Percentiles rank a stretch among this genome's conserved stretches.
Evolutionary conservation across 2,329 filamentous ascomycete species (phyloP).

Genomic region (Aspergillus novoparasiticus): DNA sequence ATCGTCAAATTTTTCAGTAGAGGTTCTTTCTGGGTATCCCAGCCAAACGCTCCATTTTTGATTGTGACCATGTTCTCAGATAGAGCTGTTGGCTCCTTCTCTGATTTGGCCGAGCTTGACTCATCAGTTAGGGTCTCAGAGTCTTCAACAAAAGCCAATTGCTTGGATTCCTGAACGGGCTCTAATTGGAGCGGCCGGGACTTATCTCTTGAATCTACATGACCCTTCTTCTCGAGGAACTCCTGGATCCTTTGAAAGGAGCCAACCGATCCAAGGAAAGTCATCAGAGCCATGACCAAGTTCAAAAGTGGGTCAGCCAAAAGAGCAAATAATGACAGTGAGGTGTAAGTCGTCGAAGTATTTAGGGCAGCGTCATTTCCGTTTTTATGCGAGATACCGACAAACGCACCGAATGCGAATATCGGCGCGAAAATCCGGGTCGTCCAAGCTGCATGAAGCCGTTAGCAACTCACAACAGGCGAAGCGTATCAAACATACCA

Average conservation of each 20-base stretch:
- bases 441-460: conserved; percentile 33
- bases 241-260: conserved; percentile 52
- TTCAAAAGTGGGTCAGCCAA: conserved; percentile 49
- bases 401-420: conserved; percentile 49
- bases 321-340: conserved; percentile 51
- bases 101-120: conserved; percentile 26
- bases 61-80: conserved; percentile 40
- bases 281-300: conserved; percentile 49
- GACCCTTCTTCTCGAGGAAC: conserved; percentile 42
- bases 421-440: conserved; percentile 49
- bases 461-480: neutral
- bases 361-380: conserved; percentile 37
- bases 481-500: conserved; percentile 22
- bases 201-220: conserved; percentile 29
- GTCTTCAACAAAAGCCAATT: conserved; percentile 24
- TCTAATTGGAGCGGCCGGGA: conserved; percentile 14
- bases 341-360: conserved; percentile 49
- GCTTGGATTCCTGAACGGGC: conserved; percentile 23
- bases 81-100: conserved; percentile 19
- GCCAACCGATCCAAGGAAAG: conserved; percentile 48
- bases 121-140: conserved; percentile 26
- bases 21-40: conserved; percentile 47
- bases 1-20: conserved; percentile 46
- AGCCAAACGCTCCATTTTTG: conserved; percentile 51
- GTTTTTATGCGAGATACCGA: conserved; percentile 41